Evolutionary conservation across 345 rosid species (phyloP).

Genomic region (Eucalyptus erythrocorys): DNA sequence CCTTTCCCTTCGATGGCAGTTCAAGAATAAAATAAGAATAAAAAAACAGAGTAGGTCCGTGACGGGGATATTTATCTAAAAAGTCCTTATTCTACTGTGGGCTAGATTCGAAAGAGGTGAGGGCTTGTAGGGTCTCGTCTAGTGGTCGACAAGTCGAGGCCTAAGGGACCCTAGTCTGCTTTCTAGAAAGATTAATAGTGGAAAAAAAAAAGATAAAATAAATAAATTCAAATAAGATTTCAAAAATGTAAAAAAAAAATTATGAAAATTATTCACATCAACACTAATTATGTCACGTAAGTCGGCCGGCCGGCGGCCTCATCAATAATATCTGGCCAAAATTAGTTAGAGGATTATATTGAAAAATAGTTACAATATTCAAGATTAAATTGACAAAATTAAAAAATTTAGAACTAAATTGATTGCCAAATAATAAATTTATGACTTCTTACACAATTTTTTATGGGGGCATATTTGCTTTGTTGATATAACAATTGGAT

Average conservation of each 20-base stretch:
- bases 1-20: not conserved
- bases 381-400: accelerated
- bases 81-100: not conserved
- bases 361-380: not conserved
- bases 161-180: not conserved
- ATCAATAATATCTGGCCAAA: accelerated
- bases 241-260: not conserved
- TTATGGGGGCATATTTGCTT: not conserved
- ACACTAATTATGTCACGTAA: accelerated
- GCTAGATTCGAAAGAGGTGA: not conserved
- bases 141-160: not conserved
- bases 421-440: not conserved
- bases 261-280: accelerated
- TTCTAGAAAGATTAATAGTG: not conserved
- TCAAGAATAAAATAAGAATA: not conserved
- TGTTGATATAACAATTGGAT: not conserved
- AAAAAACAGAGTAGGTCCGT: not conserved
- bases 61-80: not conserved
- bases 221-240: not conserved
- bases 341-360: accelerated
- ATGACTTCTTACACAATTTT: not conserved
- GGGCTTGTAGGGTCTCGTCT: not conserved
- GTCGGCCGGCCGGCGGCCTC: accelerated
- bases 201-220: not conserved
- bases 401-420: accelerated